Evolutionary conservation across 2,329 filamentous ascomycete species (phyloP), one percentile per base, ranked within the genome.

Genomic region (Nigrospora oryzae): DNA sequence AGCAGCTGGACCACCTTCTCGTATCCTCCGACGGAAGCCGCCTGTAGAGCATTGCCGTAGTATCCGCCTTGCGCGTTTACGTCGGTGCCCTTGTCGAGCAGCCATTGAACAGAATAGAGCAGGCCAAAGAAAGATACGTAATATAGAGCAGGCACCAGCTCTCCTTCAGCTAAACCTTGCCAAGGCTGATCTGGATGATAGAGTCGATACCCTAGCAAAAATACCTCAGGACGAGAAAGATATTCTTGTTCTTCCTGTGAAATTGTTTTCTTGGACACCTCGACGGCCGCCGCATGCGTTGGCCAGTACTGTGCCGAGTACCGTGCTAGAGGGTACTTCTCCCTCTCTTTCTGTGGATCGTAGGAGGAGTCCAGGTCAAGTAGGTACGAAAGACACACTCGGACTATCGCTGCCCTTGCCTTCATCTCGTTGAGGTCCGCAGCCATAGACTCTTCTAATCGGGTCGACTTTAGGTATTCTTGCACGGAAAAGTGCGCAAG

Each of bases 401-500:
- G 38, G 17, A 55, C 50, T 17, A 58, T 53, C 11, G 39, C 46
- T 14, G 32, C 28, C 37, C 42, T 47, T 23, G 50, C 56, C 36
- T 37, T 14, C 35, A 14, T 40, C 33, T 46, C 38, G 28, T 37
- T 38, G 43, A 56, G 42, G 17, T 39, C 23, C 1, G 31, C n/a
- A 16, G 43, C 43, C 5, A 49, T 36, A n/a, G 36, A 36, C 12
- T 43, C 31, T 10, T 49, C 37, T n/a, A 56, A 23, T 23, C 49
- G 50, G 15, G 45, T 15, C 31, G 60, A 62, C 14, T 39, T 44
- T 5, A 62, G 48, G 41, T 57, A 63, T 32, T 62, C 56, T 45
- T 57, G 59, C 16, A 61, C 55, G 11, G 57, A 60, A 15, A 56
- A 58, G 52, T 65, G 59, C 10, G 58, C 57, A 10, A 63, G 47